Evolutionary conservation across 2,329 filamentous ascomycete genomes (phyloP).

Genomic region (Apiospora arundinis): DNA sequence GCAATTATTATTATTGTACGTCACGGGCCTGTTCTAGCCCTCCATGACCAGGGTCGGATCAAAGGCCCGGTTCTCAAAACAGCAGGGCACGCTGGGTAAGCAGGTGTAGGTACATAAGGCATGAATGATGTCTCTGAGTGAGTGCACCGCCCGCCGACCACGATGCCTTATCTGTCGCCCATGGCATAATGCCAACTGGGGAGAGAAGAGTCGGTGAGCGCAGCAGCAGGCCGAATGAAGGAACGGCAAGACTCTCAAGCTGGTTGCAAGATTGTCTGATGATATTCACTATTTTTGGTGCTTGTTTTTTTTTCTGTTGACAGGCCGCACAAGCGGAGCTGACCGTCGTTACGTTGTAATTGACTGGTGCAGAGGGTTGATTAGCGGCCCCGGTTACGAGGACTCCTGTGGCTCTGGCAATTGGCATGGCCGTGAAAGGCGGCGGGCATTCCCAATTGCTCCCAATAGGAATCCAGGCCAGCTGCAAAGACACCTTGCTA

Average conservation of each 20-base stretch:
- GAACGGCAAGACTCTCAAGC: not conserved
- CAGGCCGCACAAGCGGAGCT: slow-evolving; percentile 21
- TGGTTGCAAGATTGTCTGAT: slow-evolving; percentile 17
- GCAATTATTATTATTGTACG: not conserved
- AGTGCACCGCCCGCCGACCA: not conserved
- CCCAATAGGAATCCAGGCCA: slow-evolving; percentile 25
- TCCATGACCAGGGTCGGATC: slow-evolving; percentile 9
- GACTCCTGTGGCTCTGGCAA: slow-evolving; percentile 24
- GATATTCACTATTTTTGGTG: slow-evolving; percentile 23
- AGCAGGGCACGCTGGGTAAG: not conserved
- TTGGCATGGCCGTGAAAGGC: slow-evolving; percentile 16
- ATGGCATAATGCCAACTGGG: not conserved
- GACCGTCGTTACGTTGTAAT: slow-evolving; percentile 15
- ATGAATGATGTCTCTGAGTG: slow-evolving; percentile 12
- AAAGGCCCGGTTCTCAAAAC: slow-evolving; percentile 13
- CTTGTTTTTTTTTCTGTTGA: slow-evolving; percentile 22
- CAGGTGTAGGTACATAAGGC: slow-evolving; percentile 12
- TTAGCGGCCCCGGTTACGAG: slow-evolving; percentile 24
- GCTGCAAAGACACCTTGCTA: slow-evolving; percentile 20
- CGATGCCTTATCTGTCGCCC: slow-evolving; percentile 3
- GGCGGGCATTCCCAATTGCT: slow-evolving; percentile 16
- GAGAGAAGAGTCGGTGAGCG: slow-evolving; percentile 27
- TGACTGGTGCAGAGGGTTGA: slow-evolving; percentile 25
- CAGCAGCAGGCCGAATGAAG: slow-evolving; percentile 8
- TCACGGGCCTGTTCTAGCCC: slow-evolving; percentile 17